Conservation (phyloP, 2,329 filamentous ascomycete genomes). For the Penicillium sp. region DNA sequence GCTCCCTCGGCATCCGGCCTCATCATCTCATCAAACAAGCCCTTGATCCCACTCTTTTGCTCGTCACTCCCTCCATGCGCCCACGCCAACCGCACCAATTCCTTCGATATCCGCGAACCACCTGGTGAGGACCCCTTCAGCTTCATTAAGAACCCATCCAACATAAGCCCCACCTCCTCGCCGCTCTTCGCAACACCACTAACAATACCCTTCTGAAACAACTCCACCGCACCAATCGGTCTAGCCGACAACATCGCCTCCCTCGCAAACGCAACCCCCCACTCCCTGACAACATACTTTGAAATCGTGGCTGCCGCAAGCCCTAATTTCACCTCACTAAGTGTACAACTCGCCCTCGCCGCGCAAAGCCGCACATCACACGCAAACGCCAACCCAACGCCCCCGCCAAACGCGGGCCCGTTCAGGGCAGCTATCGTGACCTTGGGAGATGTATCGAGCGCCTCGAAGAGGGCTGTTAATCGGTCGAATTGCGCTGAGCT, state of each 20-base stretch:
- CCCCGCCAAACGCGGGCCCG: constrained; percentile 48
- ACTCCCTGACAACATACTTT: constrained; percentile 45
- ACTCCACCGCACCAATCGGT: constrained; percentile 29
- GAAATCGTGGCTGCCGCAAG: constrained; percentile 45
- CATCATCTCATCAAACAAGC: constrained; percentile 36
- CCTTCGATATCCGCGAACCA: constrained; percentile 39
- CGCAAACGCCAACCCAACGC: constrained; percentile 47
- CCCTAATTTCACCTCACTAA: constrained; percentile 47
- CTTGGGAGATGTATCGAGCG: constrained; percentile 45
- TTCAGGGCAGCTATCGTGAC: constrained; percentile 47
- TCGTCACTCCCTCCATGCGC: constrained; percentile 18
- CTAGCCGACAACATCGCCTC: constrained; percentile 44
- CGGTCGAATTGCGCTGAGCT: constrained; percentile 26
- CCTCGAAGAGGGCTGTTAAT: constrained; percentile 37
- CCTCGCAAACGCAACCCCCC: constrained; percentile 39
- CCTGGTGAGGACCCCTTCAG: constrained; percentile 31
- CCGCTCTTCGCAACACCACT: constrained; percentile 24
- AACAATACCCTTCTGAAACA: constrained; percentile 29
- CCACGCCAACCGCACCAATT: constrained; percentile 34
- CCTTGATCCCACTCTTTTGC: constrained; percentile 25
- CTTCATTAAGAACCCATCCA: constrained; percentile 29
- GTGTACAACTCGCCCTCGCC: constrained; percentile 25
- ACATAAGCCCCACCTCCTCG: constrained; percentile 12
- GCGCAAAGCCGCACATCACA: constrained; percentile 43
- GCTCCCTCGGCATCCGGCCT: constrained; percentile 24